phyloP scores from a whole-genome alignment of 441 rosid genomes.

The Jatropha podagrica region DNA sequence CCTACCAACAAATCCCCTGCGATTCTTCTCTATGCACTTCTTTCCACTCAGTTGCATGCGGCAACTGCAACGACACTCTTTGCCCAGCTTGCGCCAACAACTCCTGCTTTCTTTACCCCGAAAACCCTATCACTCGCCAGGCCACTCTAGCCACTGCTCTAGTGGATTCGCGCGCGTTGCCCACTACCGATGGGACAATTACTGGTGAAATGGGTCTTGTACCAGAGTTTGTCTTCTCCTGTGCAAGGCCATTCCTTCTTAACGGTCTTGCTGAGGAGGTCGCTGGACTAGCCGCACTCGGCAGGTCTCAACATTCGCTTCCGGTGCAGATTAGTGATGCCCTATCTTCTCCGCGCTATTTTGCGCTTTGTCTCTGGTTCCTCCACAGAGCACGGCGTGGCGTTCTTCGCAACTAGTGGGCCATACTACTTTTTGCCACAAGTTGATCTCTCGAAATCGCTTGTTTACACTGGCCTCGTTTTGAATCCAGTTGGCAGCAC shows the following conservation, averaged over 20 bases:
- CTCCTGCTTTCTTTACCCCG: constrained; percentile 41
- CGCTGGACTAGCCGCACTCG: constrained; percentile 57
- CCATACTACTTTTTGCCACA: constrained; percentile 32
- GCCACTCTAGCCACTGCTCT: constrained; percentile 43
- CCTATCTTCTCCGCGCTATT: constrained; percentile 43
- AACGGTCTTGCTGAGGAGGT: constrained; percentile 44
- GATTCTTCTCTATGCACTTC: constrained; percentile 15
- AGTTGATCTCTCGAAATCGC: constrained; percentile 29
- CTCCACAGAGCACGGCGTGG: constrained; percentile 29
- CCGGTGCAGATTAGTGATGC: constrained; percentile 45
- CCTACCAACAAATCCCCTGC: constrained; percentile 6
- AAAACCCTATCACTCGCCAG: constrained; percentile 40
- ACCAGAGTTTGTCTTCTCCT: constrained; percentile 37
- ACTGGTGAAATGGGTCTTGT: constrained; percentile 27
- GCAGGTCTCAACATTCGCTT: constrained; percentile 40
- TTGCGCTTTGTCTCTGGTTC: constrained; percentile 53
- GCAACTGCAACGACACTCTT: constrained; percentile 34
- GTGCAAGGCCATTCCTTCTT: constrained; percentile 39
- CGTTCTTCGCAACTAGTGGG: constrained; percentile 50
- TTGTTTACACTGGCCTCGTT: constrained; percentile 41
- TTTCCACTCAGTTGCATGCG: constrained; percentile 19
- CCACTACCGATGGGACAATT: constrained; percentile 39
- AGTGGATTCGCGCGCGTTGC: constrained; percentile 37
- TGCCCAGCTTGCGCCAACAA: constrained; percentile 52
- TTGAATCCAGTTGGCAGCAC: constrained; percentile 54